phyloP scores from a whole-genome alignment of 2,329 filamentous ascomycete genomes.

The Colletotrichum musicola region DNA sequence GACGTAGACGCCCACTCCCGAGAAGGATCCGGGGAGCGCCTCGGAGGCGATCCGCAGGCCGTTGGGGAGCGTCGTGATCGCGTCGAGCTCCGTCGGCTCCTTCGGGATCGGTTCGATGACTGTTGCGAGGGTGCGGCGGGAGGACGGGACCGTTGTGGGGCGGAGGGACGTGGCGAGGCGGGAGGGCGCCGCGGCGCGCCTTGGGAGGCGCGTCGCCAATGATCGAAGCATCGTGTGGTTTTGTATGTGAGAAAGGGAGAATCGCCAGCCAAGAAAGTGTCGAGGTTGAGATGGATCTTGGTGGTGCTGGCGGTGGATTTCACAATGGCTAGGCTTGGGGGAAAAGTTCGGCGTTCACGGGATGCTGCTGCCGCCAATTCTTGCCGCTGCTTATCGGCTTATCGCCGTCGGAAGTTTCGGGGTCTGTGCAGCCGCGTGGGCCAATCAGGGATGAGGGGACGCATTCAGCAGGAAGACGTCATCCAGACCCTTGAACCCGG shows the following conservation, averaged over 20 bases:
- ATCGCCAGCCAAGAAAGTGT: background rate
- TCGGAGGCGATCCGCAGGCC: slow-evolving; percentile 95
- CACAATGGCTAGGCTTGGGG: slow-evolving; percentile 12
- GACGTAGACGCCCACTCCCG: slow-evolving; percentile 94
- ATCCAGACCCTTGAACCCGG: slow-evolving; percentile 9
- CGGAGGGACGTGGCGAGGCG: slow-evolving; percentile 18
- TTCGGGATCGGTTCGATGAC: slow-evolving; percentile 40
- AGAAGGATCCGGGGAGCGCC: slow-evolving; percentile 92
- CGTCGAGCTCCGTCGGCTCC: slow-evolving; percentile 88
- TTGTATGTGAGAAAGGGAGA: background rate
- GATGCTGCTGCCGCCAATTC: slow-evolving; percentile 10
- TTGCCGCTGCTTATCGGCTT: slow-evolving; percentile 32
- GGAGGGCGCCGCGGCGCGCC: slow-evolving; percentile 22
- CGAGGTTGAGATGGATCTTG: slow-evolving; percentile 13
- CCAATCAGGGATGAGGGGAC: slow-evolving; percentile 21
- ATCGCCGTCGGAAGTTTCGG: slow-evolving; percentile 23
- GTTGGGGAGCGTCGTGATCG: slow-evolving; percentile 90
- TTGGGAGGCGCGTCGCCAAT: slow-evolving; percentile 39
- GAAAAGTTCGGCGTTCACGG: slow-evolving; percentile 33
- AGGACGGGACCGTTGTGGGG: slow-evolving; percentile 4
- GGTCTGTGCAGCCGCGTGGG: background rate
- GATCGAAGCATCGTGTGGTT: slow-evolving; percentile 36
- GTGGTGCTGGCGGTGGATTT: slow-evolving; percentile 14
- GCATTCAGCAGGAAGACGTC: slow-evolving; percentile 31
- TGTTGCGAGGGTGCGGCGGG: slow-evolving; percentile 32